Percentiles rank a stretch among this genome's conserved stretches.
phyloP scores from a whole-genome alignment of 2,329 filamentous ascomycete species.

The Sporothrix protearum region DNA sequence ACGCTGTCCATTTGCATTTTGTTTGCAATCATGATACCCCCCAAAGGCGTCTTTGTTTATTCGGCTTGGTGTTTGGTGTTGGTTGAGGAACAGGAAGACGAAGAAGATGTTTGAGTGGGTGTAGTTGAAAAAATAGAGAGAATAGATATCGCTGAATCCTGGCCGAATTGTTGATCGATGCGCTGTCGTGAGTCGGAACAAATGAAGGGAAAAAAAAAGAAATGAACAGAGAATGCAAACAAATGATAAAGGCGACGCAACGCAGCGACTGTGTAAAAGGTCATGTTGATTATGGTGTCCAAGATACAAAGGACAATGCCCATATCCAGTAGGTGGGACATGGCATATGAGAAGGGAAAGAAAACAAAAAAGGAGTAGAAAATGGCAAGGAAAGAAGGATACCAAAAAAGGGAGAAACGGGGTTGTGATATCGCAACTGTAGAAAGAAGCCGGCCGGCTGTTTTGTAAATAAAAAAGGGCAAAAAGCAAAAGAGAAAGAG shows the following conservation, averaged over 20 bases:
- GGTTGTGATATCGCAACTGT: background rate
- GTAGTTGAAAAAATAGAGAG: background rate
- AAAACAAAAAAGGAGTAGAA: background rate
- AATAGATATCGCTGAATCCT: background rate
- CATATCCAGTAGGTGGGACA: background rate
- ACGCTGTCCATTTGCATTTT: background rate
- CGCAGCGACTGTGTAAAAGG: background rate
- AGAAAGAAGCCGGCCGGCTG: background rate
- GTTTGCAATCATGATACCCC: constrained; percentile 4
- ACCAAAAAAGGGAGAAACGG: background rate
- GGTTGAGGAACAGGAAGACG: background rate
- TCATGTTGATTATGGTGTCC: background rate
- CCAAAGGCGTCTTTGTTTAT: background rate
- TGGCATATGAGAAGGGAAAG: background rate
- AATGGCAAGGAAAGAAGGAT: no score
- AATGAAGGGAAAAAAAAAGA: no score
- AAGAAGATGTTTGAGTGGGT: background rate
- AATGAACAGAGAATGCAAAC: background rate
- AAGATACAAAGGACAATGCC: background rate
- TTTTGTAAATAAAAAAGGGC: background rate
- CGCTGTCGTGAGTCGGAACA: background rate
- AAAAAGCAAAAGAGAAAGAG: background rate
- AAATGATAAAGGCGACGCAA: background rate
- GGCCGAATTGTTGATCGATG: background rate
- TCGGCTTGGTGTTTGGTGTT: background rate